A percentile compares a stretch with the other conserved stretches of the same genome.
Evolutionary conservation across 768 basidiomycete species (phyloP).

Genomic region (Daedalea quercina): DNA sequence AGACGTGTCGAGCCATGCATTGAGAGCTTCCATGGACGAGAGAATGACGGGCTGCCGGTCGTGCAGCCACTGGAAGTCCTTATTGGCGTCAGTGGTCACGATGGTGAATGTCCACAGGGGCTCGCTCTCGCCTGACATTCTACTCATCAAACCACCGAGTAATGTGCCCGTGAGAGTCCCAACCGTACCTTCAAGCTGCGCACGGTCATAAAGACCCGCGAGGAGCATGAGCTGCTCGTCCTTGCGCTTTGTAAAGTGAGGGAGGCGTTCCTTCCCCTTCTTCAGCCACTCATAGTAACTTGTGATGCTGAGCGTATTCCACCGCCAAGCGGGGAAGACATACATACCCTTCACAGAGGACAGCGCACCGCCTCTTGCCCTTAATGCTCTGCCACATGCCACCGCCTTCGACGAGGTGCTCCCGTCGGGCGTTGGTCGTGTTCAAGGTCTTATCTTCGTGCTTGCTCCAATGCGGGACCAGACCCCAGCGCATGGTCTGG

Average conservation of each 20-base stretch:
- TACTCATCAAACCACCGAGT: not conserved
- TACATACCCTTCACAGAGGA: constrained; percentile 69
- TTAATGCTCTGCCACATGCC: constrained; percentile 87
- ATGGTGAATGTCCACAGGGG: constrained; percentile 82
- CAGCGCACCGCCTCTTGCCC: constrained; percentile 77
- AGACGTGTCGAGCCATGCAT: constrained; percentile 76
- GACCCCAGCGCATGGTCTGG: constrained; percentile 88
- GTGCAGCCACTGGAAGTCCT: constrained; percentile 79
- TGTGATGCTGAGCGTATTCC: not conserved
- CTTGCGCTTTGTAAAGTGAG: constrained; percentile 73
- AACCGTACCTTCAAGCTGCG: constrained; percentile 51
- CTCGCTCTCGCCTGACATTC: constrained; percentile 38
- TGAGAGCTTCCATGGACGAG: constrained; percentile 48
- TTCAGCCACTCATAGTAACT: constrained; percentile 96
- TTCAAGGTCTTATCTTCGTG: constrained; percentile 64
- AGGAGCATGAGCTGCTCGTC: constrained; percentile 68
- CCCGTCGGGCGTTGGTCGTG: constrained; percentile 88
- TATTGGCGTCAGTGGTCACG: constrained; percentile 74
- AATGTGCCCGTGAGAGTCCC: not conserved
- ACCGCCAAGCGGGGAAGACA: not conserved
- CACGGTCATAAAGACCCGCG: constrained; percentile 82
- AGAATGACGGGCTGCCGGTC: constrained; percentile 86
- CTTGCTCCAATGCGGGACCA: constrained; percentile 81
- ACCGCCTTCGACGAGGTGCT: constrained; percentile 66
- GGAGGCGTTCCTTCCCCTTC: constrained; percentile 71